Evolutionary conservation across 805 yeast genomes (phyloP), one percentile per base, ranked within the genome.

Genomic region (Ogataea populi-albae): DNA sequence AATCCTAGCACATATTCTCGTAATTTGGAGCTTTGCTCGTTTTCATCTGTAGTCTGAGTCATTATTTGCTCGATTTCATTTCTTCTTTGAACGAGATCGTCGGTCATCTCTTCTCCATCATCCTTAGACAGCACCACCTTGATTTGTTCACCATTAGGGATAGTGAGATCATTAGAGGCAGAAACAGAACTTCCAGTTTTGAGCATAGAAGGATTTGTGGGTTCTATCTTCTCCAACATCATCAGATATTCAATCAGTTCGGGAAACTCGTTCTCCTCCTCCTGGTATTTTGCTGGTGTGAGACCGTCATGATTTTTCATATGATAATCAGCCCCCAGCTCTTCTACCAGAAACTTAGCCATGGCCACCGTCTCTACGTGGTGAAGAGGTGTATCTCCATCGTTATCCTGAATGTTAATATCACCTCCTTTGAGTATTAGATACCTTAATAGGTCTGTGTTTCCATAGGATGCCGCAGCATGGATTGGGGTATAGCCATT

Each of bases 401-500:
- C 98, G 16, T 63, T 63, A 49, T 93, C 99, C 40, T 70, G 78
- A 21, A 89, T 65, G 57, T 93, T 88, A 17, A 88, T 73, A 54
- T 93, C 81, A 5, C 96, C 98, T 6, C 85, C 85, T 14, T 62
- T 57, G 4, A 49, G 48, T 4, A 84, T 58, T 30, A 87, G 66
- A 44, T 71, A 74, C 38, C 64, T 58, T 24, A 93, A 64, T 25
- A 93, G 65, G 7, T 82, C 88, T 2, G 63, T 49, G 55, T 91
- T 89, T 6, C 91, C 91, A 59, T 93, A 93, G 1, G 97, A 83
- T 2, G 94, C 95, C 1, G 98, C 98, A 1, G 99, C 99, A 59
- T 93, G 99, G 9, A 93, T 72, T 5, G 98, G 95, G 0, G 98
- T 91, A 61, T 94, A 93, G 1, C 99, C 99, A 52, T 89, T 86